These are phyloP conservation scores for Sphaerulina musiva DNA, from an alignment of 2,329 filamentous ascomycete species.

Conservation along the genomic window DNA sequence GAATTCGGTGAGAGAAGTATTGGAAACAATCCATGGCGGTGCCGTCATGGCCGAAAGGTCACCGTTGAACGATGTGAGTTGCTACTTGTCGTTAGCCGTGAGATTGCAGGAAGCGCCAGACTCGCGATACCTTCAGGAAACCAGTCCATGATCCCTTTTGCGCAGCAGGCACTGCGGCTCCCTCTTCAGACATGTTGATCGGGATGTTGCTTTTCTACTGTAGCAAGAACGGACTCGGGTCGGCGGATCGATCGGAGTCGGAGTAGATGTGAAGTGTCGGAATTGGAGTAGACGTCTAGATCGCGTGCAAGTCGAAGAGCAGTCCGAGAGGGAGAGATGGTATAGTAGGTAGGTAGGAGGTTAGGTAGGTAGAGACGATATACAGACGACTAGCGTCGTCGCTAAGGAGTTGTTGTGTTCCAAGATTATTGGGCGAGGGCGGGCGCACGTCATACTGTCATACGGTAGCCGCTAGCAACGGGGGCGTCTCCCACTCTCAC, in stretches of 20 bases:
- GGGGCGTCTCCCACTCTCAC: too few species aligned
- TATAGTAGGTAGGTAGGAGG: too few species aligned
- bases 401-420: too few species aligned
- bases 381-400: too few species aligned
- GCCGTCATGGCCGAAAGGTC: constrained; percentile 52
- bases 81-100: constrained; percentile 34
- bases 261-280: background rate
- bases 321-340: too few species aligned
- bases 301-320: too few species aligned
- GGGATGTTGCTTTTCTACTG: background rate
- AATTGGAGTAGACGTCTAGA: background rate
- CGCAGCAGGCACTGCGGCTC: constrained; percentile 41
- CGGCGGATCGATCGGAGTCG: background rate
- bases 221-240: background rate
- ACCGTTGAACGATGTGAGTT: constrained; percentile 51
- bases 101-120: background rate
- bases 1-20: constrained; percentile 51
- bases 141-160: constrained; percentile 45
- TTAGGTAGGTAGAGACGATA: too few species aligned
- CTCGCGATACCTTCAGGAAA: constrained; percentile 42
- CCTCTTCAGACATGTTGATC: constrained; percentile 33
- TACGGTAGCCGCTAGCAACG: too few species aligned
- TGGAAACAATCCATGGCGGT: constrained; percentile 51
- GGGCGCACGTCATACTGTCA: too few species aligned
- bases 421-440: too few species aligned